Evolutionary conservation across 345 rosid genomes (phyloP).

Genomic region (Eucalyptus cloeziana): DNA sequence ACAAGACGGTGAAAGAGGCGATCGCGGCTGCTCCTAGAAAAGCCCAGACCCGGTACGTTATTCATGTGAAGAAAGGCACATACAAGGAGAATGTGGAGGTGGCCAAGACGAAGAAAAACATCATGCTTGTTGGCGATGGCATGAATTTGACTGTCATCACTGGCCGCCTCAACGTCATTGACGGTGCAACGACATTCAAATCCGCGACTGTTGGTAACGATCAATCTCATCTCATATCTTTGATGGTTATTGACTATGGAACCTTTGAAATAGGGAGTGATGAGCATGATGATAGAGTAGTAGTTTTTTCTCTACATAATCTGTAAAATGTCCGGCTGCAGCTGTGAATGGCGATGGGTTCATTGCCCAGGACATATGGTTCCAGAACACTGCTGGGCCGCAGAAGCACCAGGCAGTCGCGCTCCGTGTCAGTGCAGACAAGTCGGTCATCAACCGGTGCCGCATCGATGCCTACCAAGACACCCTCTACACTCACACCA

Average conservation of each 20-base stretch:
- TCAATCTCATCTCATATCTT: background rate
- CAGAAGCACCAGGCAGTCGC: constrained; percentile 82
- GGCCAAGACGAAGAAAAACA: constrained; percentile 49
- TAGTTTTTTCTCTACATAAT: background rate
- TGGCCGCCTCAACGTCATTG: constrained; percentile 42
- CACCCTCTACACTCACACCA: constrained; percentile 56
- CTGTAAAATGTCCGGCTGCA: background rate
- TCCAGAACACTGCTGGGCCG: constrained; percentile 77
- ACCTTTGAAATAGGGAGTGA: background rate
- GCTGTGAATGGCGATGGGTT: constrained; percentile 84
- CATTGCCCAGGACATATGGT: constrained; percentile 72
- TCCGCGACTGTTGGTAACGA: constrained; percentile 72
- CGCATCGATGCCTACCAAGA: constrained; percentile 65
- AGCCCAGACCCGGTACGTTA: constrained; percentile 40
- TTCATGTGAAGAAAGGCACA: constrained; percentile 67
- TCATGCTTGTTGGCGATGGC: constrained; percentile 81
- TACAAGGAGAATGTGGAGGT: constrained; percentile 64
- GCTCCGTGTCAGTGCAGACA: constrained; percentile 74
- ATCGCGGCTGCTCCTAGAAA: constrained; percentile 51
- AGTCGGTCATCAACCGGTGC: constrained; percentile 68
- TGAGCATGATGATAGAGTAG: background rate
- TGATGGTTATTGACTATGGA: background rate
- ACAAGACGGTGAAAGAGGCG: constrained; percentile 57
- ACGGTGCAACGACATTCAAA: constrained; percentile 56
- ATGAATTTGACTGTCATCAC: constrained; percentile 49